Conservation (phyloP, 2,329 filamentous ascomycete genomes). For the Talaromyces sp. region DNA sequence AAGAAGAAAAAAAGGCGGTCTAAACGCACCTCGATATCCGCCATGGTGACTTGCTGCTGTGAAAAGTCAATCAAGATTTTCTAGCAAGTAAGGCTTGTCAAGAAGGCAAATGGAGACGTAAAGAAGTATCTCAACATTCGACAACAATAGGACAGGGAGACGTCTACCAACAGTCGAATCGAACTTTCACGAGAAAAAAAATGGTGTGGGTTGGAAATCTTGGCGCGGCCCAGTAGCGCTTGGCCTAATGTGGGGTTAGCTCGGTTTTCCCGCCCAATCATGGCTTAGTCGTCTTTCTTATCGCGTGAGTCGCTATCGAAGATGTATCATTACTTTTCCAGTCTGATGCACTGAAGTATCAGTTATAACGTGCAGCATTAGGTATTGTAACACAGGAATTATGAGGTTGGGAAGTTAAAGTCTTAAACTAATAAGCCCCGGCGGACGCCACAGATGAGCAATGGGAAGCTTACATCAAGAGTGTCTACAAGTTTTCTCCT, state of each 20-base stretch:
- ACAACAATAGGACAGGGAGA: not conserved
- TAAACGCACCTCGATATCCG: conserved; percentile 39
- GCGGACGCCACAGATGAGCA: too few relatives aligned
- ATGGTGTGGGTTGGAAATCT: conserved; percentile 38
- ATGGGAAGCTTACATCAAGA: too few relatives aligned
- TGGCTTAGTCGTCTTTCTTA: not conserved
- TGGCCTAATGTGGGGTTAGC: conserved; percentile 6
- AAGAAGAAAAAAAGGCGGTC: conserved; percentile 17
- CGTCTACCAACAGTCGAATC: conserved; percentile 6
- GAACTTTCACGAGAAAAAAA: conserved; percentile 30
- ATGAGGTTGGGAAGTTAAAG: too few relatives aligned
- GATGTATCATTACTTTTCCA: too few relatives aligned
- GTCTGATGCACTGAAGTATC: too few relatives aligned
- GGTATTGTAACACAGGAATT: too few relatives aligned
- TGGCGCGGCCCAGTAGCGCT: conserved; percentile 24
- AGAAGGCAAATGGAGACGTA: not conserved
- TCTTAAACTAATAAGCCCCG: too few relatives aligned
- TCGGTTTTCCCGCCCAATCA: not conserved
- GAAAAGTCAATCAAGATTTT: conserved; percentile 6
- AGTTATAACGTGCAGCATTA: too few relatives aligned
- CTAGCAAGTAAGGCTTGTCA: not conserved
- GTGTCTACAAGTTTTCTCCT: too few relatives aligned
- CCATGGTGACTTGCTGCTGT: conserved; percentile 25
- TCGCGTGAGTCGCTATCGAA: not conserved
- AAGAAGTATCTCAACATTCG: not conserved